Base-by-base conservation (phyloP, 441 rosid species). In the Populus trichocarpa region DNA sequence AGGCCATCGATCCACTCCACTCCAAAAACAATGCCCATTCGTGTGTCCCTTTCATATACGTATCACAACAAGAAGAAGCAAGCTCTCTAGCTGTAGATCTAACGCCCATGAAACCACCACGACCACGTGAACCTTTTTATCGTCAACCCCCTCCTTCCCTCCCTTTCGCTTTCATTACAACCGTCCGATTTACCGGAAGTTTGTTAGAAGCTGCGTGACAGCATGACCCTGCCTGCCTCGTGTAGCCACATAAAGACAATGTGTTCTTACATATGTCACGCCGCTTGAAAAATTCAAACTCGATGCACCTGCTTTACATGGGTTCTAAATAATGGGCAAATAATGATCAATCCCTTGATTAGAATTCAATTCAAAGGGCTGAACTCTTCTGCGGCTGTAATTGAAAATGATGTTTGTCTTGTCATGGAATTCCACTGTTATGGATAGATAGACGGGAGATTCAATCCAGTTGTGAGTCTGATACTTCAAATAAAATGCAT, bases 71-170 rank as follows among this genome's bases (percentile, higher is more conserved):
- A 50, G 35, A 50, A 18, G 3, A 16, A 50, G n/a, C 6, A 40
- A 30, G 59, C 59, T 50, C 1, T 5, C 59, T 5, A 5, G 59
- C 79, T 75, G 81, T 81, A 59, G 63, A 81, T 78, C 81, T 50
- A 76, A 81, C 80, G 79, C 69, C 77, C 72, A 16, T 4, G 36
- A 18, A 30, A 6, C 77, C 84, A 70, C 72, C 79, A 18, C 67
- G 72, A 36, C 77, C 86, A 73, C 82, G 83, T 81, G 83, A 84
- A 33, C 67, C 22, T 69, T 73, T 67, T 23, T 32, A 13, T 69
- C 77, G 71, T 16, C 63, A 18, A 30, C 32, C 3, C 4, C 32
- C 67, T 11, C 71, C 30, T 16, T 67, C 6, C 59, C 67, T 33
- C 35, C 53, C 12, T 25, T 67, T 80, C 77, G 77, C 79, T 83